Base-by-base conservation (phyloP, 257 asterid genomes). In the Solanum chilense region DNA sequence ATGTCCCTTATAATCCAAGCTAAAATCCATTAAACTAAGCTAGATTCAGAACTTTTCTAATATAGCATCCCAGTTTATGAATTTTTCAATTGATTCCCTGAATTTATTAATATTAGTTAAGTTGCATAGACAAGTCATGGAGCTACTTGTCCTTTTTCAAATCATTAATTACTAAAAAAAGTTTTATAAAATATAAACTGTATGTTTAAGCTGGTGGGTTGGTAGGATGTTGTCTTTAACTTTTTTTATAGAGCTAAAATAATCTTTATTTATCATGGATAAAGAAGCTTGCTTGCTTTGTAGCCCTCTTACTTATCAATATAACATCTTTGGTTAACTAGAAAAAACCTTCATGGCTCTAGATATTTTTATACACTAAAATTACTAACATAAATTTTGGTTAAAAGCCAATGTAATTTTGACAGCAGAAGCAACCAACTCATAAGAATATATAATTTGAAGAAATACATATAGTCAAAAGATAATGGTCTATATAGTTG, bases 1-100 rank as follows among this genome's bases (percentile, higher is more conserved):
- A 84, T 37, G 86, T 91, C 86, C 83, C 91, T 89, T 90, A 58
- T 87, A 86, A 90, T 85, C 84, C 85, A 87, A 89, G 90, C 90
- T 77, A 90, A 86, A 83, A 89, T 87, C 82, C 68, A 71, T 83
- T 35, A 73, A 37, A 74, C 47, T 74, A 71, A 29, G 62, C 33
- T 82, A 68, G 42, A 88, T 89, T 80, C 88, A 31, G 64, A 41
- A 33, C 13, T 88, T 39, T 41, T 56, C 44, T 85, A 39, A 31
- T 47, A 75, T 23, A 45, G 10, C 23, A 83, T 89, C n/a, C 87
- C 14, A 76, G 83, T 81, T 41, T 75, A 85, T 64, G 62, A 44
- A 64, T 85, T 15, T 33, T 84, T 84, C 74, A 76, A n/a, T 31
- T 42, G 29, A 31, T 49, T 80, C 69, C 27, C 69, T 80, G 42